phyloP scores from a whole-genome alignment of 2,329 filamentous ascomycete species.

The Exserohilum turcica region DNA sequence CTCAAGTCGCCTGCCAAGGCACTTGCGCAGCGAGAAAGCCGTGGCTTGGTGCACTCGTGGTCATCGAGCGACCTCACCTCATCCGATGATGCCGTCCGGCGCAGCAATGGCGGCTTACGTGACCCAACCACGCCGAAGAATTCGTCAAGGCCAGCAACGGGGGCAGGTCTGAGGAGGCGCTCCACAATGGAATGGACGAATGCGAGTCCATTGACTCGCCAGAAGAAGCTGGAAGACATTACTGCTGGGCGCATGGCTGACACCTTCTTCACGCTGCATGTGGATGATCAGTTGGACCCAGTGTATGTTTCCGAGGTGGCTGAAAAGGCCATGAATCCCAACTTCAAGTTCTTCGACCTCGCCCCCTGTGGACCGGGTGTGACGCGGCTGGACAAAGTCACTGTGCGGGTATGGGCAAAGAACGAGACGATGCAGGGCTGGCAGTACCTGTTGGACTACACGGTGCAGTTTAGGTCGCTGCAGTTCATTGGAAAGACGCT shows the following conservation, averaged over 20 bases:
- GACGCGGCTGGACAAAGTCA: conserved; percentile 68
- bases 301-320: conserved; percentile 89
- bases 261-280: conserved; percentile 85
- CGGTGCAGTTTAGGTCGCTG: conserved; percentile 71
- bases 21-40: conserved; percentile 57
- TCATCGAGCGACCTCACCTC: conserved; percentile 61
- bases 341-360: conserved; percentile 84
- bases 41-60: conserved; percentile 60
- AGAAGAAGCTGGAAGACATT: conserved; percentile 76
- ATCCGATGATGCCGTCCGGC: conserved; percentile 26
- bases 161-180: conserved; percentile 55
- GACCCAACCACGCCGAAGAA: conserved; percentile 28
- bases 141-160: conserved; percentile 40
- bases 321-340: conserved; percentile 84
- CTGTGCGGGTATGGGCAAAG: conserved; percentile 75
- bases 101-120: conserved; percentile 30
- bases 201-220: conserved; percentile 64
- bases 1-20: conserved; percentile 71
- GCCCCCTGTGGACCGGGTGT: conserved; percentile 65
- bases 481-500: conserved; percentile 75
- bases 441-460: conserved; percentile 73
- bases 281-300: conserved; percentile 66
- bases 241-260: conserved; percentile 77
- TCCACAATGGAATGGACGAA: conserved; percentile 68
- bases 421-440: conserved; percentile 59